Evolutionary conservation across 2,329 filamentous ascomycete species (phyloP).

Genomic region (Aaosphaeria pasadenensis): DNA sequence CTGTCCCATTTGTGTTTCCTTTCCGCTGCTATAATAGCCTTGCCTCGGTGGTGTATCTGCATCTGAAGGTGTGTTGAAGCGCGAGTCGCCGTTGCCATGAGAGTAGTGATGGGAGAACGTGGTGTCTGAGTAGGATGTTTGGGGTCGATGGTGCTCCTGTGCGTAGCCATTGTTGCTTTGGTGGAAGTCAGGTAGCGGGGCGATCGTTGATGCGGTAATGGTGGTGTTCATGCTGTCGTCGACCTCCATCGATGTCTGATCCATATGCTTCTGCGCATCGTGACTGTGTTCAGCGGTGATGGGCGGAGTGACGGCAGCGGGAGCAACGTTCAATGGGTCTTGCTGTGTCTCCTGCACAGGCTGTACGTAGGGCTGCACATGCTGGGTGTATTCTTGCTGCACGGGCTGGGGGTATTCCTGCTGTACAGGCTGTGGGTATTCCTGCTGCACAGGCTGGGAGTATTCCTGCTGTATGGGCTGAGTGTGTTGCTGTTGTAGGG

Average conservation of each 20-base stretch:
- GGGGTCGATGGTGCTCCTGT: constrained; percentile 49
- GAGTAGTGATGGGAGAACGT: constrained; percentile 44
- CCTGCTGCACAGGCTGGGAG: too few relatives aligned
- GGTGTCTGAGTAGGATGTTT: constrained; percentile 54
- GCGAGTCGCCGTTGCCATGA: constrained; percentile 26
- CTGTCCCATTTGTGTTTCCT: constrained; percentile 34
- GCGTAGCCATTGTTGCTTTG: constrained; percentile 20
- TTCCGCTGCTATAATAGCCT: constrained; percentile 29
- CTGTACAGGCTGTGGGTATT: too few relatives aligned
- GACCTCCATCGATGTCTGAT: constrained; percentile 38
- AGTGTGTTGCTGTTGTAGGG: background rate
- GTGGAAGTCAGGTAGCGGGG: constrained; percentile 37
- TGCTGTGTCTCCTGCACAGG: constrained; percentile 3
- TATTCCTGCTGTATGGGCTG: too few relatives aligned
- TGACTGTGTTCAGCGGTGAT: background rate
- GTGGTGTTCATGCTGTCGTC: constrained; percentile 50
- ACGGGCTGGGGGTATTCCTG: too few relatives aligned
- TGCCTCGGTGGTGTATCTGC: constrained; percentile 43
- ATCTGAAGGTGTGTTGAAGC: constrained; percentile 47
- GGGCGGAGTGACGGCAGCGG: background rate
- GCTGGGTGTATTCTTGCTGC: too few relatives aligned
- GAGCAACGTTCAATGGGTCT: constrained; percentile 1
- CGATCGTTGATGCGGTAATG: constrained; percentile 41
- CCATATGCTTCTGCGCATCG: constrained; percentile 32
- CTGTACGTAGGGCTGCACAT: too few relatives aligned